Evolutionary conservation across 2,329 filamentous ascomycete species (phyloP).

Genomic region (Trichoderma sp.): DNA sequence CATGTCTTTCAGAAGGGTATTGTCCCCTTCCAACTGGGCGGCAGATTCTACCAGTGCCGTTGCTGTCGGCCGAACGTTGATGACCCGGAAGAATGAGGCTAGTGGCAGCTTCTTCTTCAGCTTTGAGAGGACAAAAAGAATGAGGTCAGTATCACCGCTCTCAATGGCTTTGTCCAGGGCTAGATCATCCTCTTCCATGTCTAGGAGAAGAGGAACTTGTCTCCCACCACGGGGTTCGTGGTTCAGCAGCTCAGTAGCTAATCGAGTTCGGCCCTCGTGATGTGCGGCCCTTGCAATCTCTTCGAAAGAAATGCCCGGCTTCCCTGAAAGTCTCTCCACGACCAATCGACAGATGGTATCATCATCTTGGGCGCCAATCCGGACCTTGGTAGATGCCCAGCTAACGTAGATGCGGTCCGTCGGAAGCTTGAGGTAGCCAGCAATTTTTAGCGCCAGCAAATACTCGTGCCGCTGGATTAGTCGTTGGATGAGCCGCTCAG

Average conservation of each 20-base stretch:
- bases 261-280: conserved; percentile 84
- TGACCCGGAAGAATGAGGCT: conserved; percentile 87
- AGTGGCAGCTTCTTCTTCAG: conserved; percentile 88
- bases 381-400: conserved; percentile 95
- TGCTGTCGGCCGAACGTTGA: conserved; percentile 82
- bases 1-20: conserved; percentile 85
- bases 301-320: conserved; percentile 93
- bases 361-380: conserved; percentile 80
- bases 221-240: conserved; percentile 94
- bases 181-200: conserved; percentile 93
- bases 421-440: conserved; percentile 81
- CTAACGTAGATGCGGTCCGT: conserved; percentile 92
- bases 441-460: conserved; percentile 83
- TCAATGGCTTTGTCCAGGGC: conserved; percentile 96
- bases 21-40: conserved; percentile 68
- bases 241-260: conserved; percentile 89
- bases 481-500: conserved; percentile 82
- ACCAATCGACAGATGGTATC: conserved; percentile 84
- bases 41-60: conserved; percentile 87
- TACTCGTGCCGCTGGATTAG: conserved; percentile 90
- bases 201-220: conserved; percentile 88
- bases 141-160: conserved; percentile 89
- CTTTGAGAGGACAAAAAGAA: conserved; percentile 85
- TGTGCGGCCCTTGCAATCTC: conserved; percentile 90
- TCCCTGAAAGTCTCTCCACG: conserved; percentile 82